Base-by-base conservation (phyloP, 768 basidiomycete genomes). In the Strobilomyces confusus region DNA sequence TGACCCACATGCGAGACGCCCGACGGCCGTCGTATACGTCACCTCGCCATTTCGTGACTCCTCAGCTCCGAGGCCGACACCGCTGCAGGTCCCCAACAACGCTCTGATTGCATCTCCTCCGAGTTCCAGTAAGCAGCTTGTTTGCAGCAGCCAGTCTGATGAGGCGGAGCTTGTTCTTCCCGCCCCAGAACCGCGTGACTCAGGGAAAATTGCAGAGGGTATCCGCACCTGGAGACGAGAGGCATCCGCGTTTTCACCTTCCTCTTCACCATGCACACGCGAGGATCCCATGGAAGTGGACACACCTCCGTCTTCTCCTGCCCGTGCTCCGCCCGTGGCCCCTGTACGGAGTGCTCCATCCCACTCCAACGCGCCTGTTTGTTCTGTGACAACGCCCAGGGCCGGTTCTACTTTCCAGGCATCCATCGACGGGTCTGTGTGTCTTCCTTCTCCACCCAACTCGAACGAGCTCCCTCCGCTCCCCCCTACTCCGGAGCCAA, bases 91-190 rank as follows among this genome's bases (percentile, higher is more conserved):
- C 11, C 54, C 48, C 25, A 49, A 32, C 22, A 41, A 17, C 20
- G 29, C 48, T 40, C 44, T 48, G 45, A 22, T 33, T 32, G 32
- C 49, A n/a, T 67, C 60, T 20, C 63, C 67, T 57, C 48, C 44
- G 44, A 54, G 29, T 57, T 54, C 51, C 63, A 66, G 48, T 53
- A 56, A 40, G 63, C 65, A 75, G 29, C 62, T 80, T 19, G 72
- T 86, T 9, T 82, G 80, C 20, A 86, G 82, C 44, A 87, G 85
- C 58, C 81, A 85, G 64, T 84, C 83, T 44, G 82, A 85, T 56
- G 86, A 86, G 63, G 71, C 76, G 43, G 84, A 87, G 57, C 69
- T 85, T 44, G 66, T 64, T 41, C 49, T 73, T 9, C 71, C 71
- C 33, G 34, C 30, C n/a, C 59, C 58, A 37, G 34, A 64, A 23